These are phyloP conservation scores for Mortierella sp. DNA, from an alignment of 371 early-diverging fungal genomes.

Conservation along the genomic window DNA sequence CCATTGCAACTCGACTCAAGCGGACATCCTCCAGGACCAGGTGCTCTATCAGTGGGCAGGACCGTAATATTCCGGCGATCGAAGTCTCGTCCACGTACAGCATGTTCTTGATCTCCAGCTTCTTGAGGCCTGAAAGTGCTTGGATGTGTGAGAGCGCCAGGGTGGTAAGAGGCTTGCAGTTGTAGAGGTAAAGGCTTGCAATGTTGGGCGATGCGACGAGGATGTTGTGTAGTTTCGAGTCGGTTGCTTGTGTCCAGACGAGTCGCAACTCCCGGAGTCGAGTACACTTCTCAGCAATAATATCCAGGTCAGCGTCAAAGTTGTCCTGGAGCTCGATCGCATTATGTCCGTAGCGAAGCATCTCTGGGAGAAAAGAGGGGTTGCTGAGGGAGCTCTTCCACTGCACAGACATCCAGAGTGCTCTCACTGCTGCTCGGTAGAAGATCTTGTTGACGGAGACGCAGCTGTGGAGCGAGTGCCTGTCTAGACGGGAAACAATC, in stretches of 20 bases:
- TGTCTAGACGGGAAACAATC: constrained; percentile 43
- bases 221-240: constrained; percentile 26
- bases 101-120: constrained; percentile 46
- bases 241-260: constrained; percentile 33
- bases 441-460: constrained; percentile 42
- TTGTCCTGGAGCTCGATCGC: constrained; percentile 47
- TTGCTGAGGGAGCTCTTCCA: constrained; percentile 36
- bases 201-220: constrained; percentile 41
- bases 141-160: constrained; percentile 21
- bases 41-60: constrained; percentile 39
- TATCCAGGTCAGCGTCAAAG: constrained; percentile 40
- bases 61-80: constrained; percentile 19
- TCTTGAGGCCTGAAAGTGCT: constrained; percentile 15
- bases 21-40: constrained; percentile 41
- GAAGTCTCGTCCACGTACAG: constrained; percentile 25
- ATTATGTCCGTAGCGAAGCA: constrained; percentile 49
- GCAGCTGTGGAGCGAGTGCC: constrained; percentile 35
- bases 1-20: constrained; percentile 21
- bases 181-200: constrained; percentile 31
- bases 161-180: constrained; percentile 34
- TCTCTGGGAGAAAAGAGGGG: constrained; percentile 36
- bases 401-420: constrained; percentile 37
- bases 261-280: constrained; percentile 45
- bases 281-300: constrained; percentile 40
- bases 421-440: constrained; percentile 40